Evolutionary conservation across 257 asterid genomes (phyloP).

Genomic region (Lavandula angustifolia): DNA sequence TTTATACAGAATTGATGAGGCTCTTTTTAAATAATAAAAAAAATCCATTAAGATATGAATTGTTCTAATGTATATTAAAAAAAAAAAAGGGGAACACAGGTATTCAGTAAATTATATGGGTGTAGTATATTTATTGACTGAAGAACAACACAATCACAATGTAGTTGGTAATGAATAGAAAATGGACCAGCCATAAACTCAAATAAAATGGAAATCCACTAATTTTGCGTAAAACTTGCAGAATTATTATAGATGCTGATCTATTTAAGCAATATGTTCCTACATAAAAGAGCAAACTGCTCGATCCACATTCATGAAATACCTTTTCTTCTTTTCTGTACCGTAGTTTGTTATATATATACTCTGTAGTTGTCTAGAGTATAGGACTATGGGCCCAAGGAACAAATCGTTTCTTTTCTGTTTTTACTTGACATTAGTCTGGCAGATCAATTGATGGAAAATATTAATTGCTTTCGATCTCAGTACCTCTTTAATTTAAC

Average conservation of each 20-base stretch:
- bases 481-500: not conserved
- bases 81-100: not conserved
- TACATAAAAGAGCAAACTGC: not conserved
- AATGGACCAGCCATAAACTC: not conserved
- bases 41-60: not conserved
- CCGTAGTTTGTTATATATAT: slow-evolving; percentile 9
- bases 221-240: not conserved
- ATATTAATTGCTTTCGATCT: not conserved
- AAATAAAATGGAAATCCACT: not conserved
- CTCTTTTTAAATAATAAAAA: not conserved
- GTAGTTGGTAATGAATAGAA: slow-evolving; percentile 12
- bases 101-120: slow-evolving; percentile 14
- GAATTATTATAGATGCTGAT: slow-evolving; percentile 5
- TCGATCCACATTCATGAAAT: not conserved
- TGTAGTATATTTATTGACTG: slow-evolving; percentile 11
- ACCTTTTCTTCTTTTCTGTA: not conserved
- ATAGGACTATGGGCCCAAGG: not conserved
- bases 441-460: slow-evolving; percentile 10
- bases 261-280: slow-evolving; percentile 2
- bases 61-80: not conserved
- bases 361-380: slow-evolving; percentile 7
- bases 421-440: slow-evolving; percentile 11
- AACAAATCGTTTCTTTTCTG: not conserved
- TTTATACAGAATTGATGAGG: not conserved
- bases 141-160: not conserved